phyloP scores from a whole-genome alignment of 371 early-diverging fungal species.

The Actinomortierella ambigua region DNA sequence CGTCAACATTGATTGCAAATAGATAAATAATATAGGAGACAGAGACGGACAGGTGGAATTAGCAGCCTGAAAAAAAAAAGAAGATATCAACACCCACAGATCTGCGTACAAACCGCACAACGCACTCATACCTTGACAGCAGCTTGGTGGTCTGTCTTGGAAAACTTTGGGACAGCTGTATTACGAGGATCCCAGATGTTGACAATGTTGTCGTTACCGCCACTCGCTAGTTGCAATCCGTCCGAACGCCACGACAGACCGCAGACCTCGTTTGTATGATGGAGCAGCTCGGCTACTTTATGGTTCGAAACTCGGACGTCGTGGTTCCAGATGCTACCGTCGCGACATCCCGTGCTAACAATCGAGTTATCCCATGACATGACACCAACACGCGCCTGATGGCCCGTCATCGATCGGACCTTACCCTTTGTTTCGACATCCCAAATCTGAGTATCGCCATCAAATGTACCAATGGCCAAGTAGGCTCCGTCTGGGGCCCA shows the following conservation, averaged over 20 bases:
- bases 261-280: constrained; percentile 89
- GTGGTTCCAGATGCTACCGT: constrained; percentile 92
- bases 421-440: constrained; percentile 73
- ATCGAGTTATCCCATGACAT: constrained; percentile 88
- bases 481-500: constrained; percentile 82
- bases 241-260: constrained; percentile 94
- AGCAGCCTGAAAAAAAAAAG: constrained; percentile 7
- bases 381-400: constrained; percentile 79
- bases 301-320: constrained; percentile 89
- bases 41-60: background rate
- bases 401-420: constrained; percentile 78
- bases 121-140: constrained; percentile 80
- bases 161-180: constrained; percentile 62
- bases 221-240: constrained; percentile 89
- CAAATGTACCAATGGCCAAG: constrained; percentile 84
- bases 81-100: background rate
- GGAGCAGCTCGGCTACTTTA: constrained; percentile 66
- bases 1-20: constrained; percentile 33
- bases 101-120: constrained; percentile 1
- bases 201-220: constrained; percentile 97
- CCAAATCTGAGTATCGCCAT: constrained; percentile 91
- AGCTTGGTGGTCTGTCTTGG: constrained; percentile 79
- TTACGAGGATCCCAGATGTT: constrained; percentile 93
- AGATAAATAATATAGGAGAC: background rate
- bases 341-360: constrained; percentile 85